Base-by-base conservation (phyloP, 2,329 filamentous ascomycete genomes). In the Fusarium odoratissimum region DNA sequence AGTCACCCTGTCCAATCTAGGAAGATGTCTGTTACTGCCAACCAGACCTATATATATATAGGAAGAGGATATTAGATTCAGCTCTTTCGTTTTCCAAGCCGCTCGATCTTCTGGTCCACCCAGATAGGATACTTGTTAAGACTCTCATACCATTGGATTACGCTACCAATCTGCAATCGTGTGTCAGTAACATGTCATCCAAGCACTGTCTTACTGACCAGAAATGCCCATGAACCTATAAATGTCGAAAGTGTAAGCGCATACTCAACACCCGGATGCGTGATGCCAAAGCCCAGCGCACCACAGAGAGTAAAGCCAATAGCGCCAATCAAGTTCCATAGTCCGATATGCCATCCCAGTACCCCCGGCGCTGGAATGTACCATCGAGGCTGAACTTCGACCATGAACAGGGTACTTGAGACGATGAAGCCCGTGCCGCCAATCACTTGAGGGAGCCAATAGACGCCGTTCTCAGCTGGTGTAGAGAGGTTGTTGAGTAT, bases 321-420 rank as follows among this genome's bases (percentile, higher is more conserved):
- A 4, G 87, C 87, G 2, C 91, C 91, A 25, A 92, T 81, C 5
- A 91, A 78, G 73, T 92, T 92, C 89, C 90, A 92, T 13, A 87
- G 79, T 0, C 89, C 91, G 72, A 93, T 87, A 78, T 92, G 89
- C 91, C 91, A 92, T 7, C 91, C 91, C 3, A 93, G 83, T 1
- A 89, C 82, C 6, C 79, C 76, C 7, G 83, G 83, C 0, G 89
- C 88, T 0, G 91, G 90, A 17, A 83, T 80, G 73, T 88, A 92
- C 91, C 91, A 93, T 49, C 83, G 86, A 44, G 84, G 77, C 79
- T 92, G 91, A 6, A 90, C 91, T 79, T 93, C 91, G 12, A 92
- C 75, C 86, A 91, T 91, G 79, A 91, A 92, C 4, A 92, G 79
- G 6, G 82, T 75, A 28, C 86, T 83, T 11, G 84, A 91, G 30